Base-by-base conservation (phyloP, 2,329 filamentous ascomycete genomes). In the Thelonectria blattea region DNA sequence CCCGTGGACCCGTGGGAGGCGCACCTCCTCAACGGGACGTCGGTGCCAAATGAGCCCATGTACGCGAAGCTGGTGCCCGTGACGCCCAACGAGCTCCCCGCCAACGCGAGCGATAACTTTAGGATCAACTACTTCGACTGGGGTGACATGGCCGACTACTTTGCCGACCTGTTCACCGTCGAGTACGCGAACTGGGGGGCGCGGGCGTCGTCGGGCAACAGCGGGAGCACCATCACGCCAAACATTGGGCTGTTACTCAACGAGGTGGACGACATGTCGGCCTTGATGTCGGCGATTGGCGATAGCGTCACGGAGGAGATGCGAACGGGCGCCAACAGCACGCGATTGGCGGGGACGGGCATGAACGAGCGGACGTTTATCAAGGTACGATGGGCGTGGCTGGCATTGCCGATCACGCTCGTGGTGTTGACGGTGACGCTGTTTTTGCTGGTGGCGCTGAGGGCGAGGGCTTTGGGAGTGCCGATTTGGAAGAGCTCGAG, bases 401-500 rank as follows among this genome's bases (percentile, higher is more conserved):
- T 53, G 6, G 27, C 20, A 17, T 24, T 53, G 17, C 51, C 51
- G 2, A 34, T 53, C 27, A 17, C 27, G 5, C 42, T 41, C 39
- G 39, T 53, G 3, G 24, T 32, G 5, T 15, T 53, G 39, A 53
- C 51, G 15, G 24, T 53, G 24, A 18, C 43, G 20, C 27, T 53
- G 3, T 37, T 53, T 7, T 8, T 53, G 22, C 30, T 53, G n/a
- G 42, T 53, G 22, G 41, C 43, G 17, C 10, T 53, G 8, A 39
- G 17, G 30, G 18, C 24, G 15, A 24, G 41, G 39, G 22, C 27
- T 11, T 24, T 30, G 15, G 5, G n/a, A 2, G 51, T 53, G 12
- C 51, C 51, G 4, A 34, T n/a, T 2, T 53, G 51, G 51, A 53
- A 53, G 17, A 53, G 24, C 7, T 53, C 51, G 14, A 53, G 51